phyloP scores from a whole-genome alignment of 306 rosid species.

The Coriaria nepalensis region DNA sequence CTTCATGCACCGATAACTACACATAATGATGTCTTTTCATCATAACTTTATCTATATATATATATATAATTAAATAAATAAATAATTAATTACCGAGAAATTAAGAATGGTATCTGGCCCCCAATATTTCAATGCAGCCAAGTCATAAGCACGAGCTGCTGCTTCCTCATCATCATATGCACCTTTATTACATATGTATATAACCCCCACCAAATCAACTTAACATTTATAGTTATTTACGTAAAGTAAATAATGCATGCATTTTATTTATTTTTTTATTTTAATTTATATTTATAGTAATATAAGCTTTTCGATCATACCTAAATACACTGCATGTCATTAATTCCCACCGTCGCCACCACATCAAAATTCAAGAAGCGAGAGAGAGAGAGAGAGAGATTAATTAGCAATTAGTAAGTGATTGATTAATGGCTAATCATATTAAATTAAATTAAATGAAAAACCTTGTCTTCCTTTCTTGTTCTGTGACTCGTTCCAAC shows the following conservation, averaged over 20 bases:
- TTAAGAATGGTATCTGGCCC: slow-evolving; percentile 78
- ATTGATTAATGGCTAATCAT: neutral
- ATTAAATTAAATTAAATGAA: neutral
- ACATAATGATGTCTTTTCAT: neutral
- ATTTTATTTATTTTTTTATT: no score
- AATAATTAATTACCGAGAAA: slow-evolving; percentile 45
- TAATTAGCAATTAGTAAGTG: neutral
- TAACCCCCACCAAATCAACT: slow-evolving; percentile 1
- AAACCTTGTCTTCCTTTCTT: slow-evolving; percentile 97
- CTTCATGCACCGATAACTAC: slow-evolving; percentile 43
- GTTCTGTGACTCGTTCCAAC: slow-evolving; percentile 80
- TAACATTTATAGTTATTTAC: no score
- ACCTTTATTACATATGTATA: slow-evolving; percentile 24
- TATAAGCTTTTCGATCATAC: slow-evolving; percentile 21
- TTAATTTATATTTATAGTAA: neutral
- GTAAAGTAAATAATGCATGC: no score
- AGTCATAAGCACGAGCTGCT: slow-evolving; percentile 98
- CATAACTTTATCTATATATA: neutral
- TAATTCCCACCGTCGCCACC: slow-evolving; percentile 12
- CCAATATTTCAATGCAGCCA: slow-evolving; percentile 99
- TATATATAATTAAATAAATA: neutral
- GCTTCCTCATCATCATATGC: slow-evolving; percentile 91
- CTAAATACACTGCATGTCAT: slow-evolving; percentile 66
- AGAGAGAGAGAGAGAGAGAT: neutral
- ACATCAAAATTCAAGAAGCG: neutral